Evolutionary conservation across 352 stramenopile species (phyloP).

Genomic region (Elongisporangium prolatum): DNA sequence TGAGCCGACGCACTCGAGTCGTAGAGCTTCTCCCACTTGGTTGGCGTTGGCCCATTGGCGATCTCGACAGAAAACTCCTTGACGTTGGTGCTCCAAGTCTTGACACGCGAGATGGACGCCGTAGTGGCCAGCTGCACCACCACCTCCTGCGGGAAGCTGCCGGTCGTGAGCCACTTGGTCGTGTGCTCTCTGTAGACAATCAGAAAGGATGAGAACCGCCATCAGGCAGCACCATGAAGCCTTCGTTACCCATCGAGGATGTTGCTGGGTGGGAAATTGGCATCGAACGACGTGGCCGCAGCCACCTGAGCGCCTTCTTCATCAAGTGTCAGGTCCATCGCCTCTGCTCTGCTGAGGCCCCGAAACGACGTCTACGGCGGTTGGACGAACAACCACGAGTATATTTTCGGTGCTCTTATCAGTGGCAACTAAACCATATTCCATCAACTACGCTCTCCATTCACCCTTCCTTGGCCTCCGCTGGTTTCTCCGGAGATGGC

Average conservation of each 20-base stretch:
- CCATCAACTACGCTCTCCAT: neutral
- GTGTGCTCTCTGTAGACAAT: slow-evolving; percentile 41
- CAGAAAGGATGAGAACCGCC: neutral
- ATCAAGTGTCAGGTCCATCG: slow-evolving; percentile 78
- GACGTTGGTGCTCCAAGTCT: slow-evolving; percentile 73
- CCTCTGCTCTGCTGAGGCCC: neutral
- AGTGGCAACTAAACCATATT: neutral
- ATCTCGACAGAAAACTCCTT: slow-evolving; percentile 72
- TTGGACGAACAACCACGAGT: neutral
- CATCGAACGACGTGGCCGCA: slow-evolving; percentile 71
- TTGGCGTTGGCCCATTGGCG: slow-evolving; percentile 60
- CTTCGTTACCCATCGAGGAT: slow-evolving; percentile 83
- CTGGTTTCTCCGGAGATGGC: neutral
- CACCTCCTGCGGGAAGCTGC: slow-evolving; percentile 77
- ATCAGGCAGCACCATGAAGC: too few species aligned
- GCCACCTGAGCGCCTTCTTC: slow-evolving; percentile 81
- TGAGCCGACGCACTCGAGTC: slow-evolving; percentile 43
- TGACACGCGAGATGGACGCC: slow-evolving; percentile 69
- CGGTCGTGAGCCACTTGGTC: slow-evolving; percentile 82
- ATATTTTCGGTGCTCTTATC: neutral
- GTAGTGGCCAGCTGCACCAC: slow-evolving; percentile 75
- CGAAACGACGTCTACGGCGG: slow-evolving; percentile 5
- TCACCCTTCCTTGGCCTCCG: neutral
- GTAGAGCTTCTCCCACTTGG: slow-evolving; percentile 79
- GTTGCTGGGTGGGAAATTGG: slow-evolving; percentile 62